A percentile compares a stretch with the other conserved stretches of the same genome.
Conservation (phyloP, 805 yeast species). For the Wickerhamomyces ciferrii region DNA sequence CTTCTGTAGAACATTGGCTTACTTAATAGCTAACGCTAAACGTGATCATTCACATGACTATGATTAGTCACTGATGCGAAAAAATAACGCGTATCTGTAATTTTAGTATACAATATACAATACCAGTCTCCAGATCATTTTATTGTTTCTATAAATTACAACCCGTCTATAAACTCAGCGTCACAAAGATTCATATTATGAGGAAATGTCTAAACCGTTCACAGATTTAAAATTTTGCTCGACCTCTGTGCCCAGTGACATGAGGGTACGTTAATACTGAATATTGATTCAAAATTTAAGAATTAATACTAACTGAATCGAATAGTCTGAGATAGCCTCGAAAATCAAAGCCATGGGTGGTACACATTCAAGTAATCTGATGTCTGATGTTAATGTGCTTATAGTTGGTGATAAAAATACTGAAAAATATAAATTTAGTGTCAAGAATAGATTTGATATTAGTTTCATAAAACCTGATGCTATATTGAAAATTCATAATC, state of each 20-base stretch:
- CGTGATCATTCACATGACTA: too few relatives aligned
- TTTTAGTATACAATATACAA: too few relatives aligned
- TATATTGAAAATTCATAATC: conserved; percentile 37
- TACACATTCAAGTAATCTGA: conserved; percentile 45
- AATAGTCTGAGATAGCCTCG: conserved; percentile 35
- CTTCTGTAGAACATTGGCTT: too few relatives aligned
- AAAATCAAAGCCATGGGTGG: conserved; percentile 59
- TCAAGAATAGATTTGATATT: conserved; percentile 50
- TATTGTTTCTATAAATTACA: too few relatives aligned
- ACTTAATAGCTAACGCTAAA: too few relatives aligned
- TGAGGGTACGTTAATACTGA: conserved; percentile 4
- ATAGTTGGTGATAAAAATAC: conserved; percentile 56
- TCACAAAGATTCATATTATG: not conserved
- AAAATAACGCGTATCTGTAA: too few relatives aligned
- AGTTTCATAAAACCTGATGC: conserved; percentile 44
- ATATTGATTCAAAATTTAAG: not conserved
- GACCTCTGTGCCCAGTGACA: conserved; percentile 17
- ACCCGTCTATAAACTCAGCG: too few relatives aligned
- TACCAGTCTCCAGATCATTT: too few relatives aligned
- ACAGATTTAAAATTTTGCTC: conserved; percentile 21
- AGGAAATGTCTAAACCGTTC: conserved; percentile 15
- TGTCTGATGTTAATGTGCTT: conserved; percentile 54
- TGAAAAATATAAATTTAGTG: conserved; percentile 48
- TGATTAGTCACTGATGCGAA: too few relatives aligned
- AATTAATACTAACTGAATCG: not conserved